Base-by-base conservation (phyloP, 129 eudicot species). In the Silybum marianum region DNA sequence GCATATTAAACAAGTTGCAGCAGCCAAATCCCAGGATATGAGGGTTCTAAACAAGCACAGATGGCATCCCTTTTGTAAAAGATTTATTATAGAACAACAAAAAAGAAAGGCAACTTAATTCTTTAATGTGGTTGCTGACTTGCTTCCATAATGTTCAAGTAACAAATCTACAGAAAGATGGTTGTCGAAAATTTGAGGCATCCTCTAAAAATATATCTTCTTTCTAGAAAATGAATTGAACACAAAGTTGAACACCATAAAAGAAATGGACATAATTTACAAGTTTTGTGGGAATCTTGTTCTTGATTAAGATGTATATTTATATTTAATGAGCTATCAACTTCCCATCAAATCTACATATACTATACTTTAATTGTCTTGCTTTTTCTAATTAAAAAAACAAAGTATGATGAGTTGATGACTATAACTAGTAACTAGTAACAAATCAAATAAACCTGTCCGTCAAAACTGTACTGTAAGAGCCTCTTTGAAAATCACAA, bases 401-500 rank as follows among this genome's bases (percentile, higher is more conserved):
- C 74, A 78, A 69, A 78, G 74, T 68, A 68, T 68, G 72, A 68
- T 68, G 32, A 5, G 51, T 65, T 68, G 72, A 68, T 68, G 32
- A 5, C 68, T 65, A 65, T 63, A n/a, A n/a, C 68, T 22, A 26
- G 30, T 26, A 26, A 26, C 30, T 26, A 14, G 39, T 26, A n/a
- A 46, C 7, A 13, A 40, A 69, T 32, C 14, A 21, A 80, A 54
- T 13, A 34, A 40, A 46, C 80, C 85, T 67, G 67, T n/a, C 63
- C 44, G 2, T 26, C 1, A 26, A 16, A 40, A 7, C 58, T 28
- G 38, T 32, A 28, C 23, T 30, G 34, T 39, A 81, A 67, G 36
- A 69, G 40, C 0, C 80, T 23, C 39, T 32, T 73, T 63, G 69
- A 14, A 46, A 14, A 46, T 24, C 83, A 84, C 19, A 90, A 71